These are phyloP conservation scores for Clathrospora elynae DNA, from an alignment of 2,329 filamentous ascomycete species.

Conservation along the genomic window DNA sequence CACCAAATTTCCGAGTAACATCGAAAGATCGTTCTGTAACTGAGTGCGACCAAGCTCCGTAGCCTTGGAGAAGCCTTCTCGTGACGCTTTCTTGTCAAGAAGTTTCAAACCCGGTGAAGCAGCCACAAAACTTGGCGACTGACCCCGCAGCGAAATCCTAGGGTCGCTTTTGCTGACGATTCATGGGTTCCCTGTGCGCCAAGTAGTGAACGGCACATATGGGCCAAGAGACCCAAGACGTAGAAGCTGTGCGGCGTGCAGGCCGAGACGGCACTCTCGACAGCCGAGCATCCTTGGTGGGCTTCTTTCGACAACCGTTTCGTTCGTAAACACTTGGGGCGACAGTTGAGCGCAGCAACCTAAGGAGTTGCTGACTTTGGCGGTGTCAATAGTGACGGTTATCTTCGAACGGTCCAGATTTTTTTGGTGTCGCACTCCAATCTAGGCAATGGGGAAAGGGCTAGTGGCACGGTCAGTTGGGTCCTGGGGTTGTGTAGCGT, in stretches of 20 bases:
- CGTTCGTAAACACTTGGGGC: conserved; percentile 1
- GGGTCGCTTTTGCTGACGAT: conserved; percentile 27
- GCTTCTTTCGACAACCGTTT: conserved; percentile 41
- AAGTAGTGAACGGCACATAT: conserved; percentile 26
- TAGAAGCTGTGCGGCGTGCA: conserved; percentile 34
- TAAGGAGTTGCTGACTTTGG: neutral
- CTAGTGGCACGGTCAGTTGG: conserved; percentile 3
- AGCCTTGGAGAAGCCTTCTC: conserved; percentile 33
- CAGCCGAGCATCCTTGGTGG: conserved; percentile 39
- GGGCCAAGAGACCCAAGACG: conserved; percentile 39
- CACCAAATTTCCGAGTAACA: conserved; percentile 3
- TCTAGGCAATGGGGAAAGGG: neutral
- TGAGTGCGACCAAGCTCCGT: conserved; percentile 25
- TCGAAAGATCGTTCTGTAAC: conserved; percentile 5
- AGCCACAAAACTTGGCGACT: conserved; percentile 36
- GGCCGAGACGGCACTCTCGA: conserved; percentile 27
- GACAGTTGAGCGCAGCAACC: neutral
- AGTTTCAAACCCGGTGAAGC: conserved; percentile 31
- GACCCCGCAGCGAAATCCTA: conserved; percentile 22
- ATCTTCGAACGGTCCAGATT: no score
- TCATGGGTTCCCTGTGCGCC: conserved; percentile 25
- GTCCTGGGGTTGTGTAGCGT: conserved; percentile 5
- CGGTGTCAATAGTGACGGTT: neutral
- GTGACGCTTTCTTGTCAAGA: conserved; percentile 22
- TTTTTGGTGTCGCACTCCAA: conserved; percentile 1